Evolutionary conservation across 768 basidiomycete species (phyloP), one percentile per base, ranked within the genome.

Genomic region (Pisolithus microcarpus): DNA sequence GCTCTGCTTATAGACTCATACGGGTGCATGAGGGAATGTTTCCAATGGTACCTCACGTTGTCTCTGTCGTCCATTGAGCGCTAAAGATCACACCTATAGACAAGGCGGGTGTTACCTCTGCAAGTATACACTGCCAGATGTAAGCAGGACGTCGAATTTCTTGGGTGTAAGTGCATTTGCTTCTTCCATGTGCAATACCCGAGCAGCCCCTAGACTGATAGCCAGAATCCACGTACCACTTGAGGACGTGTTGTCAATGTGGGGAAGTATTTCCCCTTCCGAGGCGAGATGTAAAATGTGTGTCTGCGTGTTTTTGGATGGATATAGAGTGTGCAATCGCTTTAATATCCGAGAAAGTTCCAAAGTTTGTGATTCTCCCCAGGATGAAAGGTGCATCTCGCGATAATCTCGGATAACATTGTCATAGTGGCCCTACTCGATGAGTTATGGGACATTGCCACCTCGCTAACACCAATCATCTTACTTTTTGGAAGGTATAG

Each of bases 121-220:
- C 15, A 93, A 61, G 67, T 95, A 94, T n/a, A 90, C 80, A 54
- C 87, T 87, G 5, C 92, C 92, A 42, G 86, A 85, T n/a, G 81
- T 81, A 40, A 95, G 72, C n/a, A 71, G 52, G 16, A 90, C 61
- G 16, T 87, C 79, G 60, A 83, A 80, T 8, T 66, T 66, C 36
- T 73, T 69, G 15, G 65, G 54, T 37, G 66, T 63, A 31, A 64
- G 52, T 31, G 66, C 55, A 23, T 58, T 61, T 47, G 60, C 60
- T 26, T 57, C 60, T 56, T 81, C 78, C 67, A 93, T 73, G 49
- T 80, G 75, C 52, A 94, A 63, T 36, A 78, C 66, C 49, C 91
- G 73, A 46, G 80, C 73, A 10, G 79, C 78, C 23, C 91, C 91
- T 42, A 94, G 72, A 58, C 87, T 90, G 26, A 87, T 78, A 11